Conservation (phyloP, 306 rosid species). For the Rosa lucieae region DNA sequence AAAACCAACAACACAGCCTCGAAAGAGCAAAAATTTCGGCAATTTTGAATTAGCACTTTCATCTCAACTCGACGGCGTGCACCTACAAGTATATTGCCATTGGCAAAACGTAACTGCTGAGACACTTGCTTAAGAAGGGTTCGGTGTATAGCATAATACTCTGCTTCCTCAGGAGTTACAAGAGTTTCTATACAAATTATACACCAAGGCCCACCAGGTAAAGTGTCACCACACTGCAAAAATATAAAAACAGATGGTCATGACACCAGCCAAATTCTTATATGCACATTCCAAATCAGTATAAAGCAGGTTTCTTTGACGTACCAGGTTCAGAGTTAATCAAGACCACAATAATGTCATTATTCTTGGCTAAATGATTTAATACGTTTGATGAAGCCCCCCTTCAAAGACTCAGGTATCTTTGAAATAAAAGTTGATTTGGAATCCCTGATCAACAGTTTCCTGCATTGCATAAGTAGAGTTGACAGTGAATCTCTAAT, state of each 20-base stretch:
- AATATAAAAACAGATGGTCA: slow-evolving; percentile 19
- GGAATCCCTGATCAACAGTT: slow-evolving; percentile 54
- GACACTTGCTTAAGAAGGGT: slow-evolving; percentile 34
- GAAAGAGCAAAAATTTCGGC: slow-evolving; percentile 36
- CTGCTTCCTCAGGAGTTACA: slow-evolving; percentile 28
- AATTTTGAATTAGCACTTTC: slow-evolving; percentile 35
- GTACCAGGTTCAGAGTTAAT: slow-evolving; percentile 32
- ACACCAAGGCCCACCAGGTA: slow-evolving; percentile 38
- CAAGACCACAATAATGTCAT: slow-evolving; percentile 31
- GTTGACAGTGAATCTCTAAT: background rate
- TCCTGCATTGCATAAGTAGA: slow-evolving; percentile 50
- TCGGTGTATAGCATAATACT: slow-evolving; percentile 36
- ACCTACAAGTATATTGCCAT: slow-evolving; percentile 24
- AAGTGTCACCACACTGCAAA: slow-evolving; percentile 47
- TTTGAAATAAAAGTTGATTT: slow-evolving; percentile 48
- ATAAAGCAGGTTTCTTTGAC: slow-evolving; percentile 9
- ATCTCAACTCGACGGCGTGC: slow-evolving; percentile 29
- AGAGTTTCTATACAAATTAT: slow-evolving; percentile 36
- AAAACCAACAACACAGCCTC: slow-evolving; percentile 53
- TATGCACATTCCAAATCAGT: slow-evolving; percentile 13
- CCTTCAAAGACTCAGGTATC: slow-evolving; percentile 68
- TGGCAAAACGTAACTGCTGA: slow-evolving; percentile 25
- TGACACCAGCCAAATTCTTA: slow-evolving; percentile 16
- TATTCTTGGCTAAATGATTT: slow-evolving; percentile 57
- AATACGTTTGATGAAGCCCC: slow-evolving; percentile 55